Conservation (phyloP, 1,284 basidiomycete species). For the Ceratobasidium sp. region DNA sequence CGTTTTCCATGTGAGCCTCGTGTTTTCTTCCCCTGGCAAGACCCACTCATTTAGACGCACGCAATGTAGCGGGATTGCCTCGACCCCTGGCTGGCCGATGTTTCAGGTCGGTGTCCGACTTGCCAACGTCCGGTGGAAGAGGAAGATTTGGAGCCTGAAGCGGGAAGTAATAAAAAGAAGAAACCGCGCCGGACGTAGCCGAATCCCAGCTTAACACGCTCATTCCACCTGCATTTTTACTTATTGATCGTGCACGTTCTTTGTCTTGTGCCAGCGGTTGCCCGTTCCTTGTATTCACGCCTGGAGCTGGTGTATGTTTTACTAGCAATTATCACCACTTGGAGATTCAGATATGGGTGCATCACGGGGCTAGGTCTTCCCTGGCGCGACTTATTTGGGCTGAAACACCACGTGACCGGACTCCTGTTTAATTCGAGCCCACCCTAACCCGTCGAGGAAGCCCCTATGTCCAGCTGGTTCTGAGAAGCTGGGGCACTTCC, state of each 20-base stretch:
- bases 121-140: constrained; percentile 70
- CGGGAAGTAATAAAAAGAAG: constrained; percentile 17
- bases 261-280: background rate
- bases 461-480: background rate
- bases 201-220: constrained; percentile 1
- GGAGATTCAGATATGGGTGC: background rate
- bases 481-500: constrained; percentile 6
- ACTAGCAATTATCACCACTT: background rate
- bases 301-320: constrained; percentile 3
- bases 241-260: background rate
- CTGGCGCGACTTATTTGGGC: constrained; percentile 9
- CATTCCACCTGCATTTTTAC: background rate
- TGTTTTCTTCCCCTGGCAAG: background rate
- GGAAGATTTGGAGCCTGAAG: constrained; percentile 16
- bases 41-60: background rate
- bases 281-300: background rate
- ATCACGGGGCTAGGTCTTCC: background rate
- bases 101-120: constrained; percentile 81
- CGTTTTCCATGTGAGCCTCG: constrained; percentile 77
- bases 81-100: constrained; percentile 79
- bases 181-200: constrained; percentile 30
- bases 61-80: constrained; percentile 73
- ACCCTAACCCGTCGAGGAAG: constrained; percentile 11
- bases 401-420: constrained; percentile 5
- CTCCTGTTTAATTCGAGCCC: constrained; percentile 5